Base-by-base conservation (phyloP, 2,329 filamentous ascomycete species). In the Xylariaceae sp. region DNA sequence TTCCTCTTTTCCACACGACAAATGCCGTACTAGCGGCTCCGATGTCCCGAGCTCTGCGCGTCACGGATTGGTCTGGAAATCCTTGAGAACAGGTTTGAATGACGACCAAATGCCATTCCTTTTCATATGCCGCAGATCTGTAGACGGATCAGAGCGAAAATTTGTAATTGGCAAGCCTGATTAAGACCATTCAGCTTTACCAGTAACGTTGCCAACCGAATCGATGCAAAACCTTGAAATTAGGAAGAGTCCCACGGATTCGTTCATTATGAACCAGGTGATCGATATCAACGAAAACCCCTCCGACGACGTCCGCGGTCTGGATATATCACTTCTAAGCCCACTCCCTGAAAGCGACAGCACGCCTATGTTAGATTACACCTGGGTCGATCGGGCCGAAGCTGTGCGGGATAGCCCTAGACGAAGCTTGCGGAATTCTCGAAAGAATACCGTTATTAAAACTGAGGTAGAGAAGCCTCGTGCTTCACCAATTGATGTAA, bases 401-500 rank as follows among this genome's bases (percentile, higher is more conserved):
- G 33, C 43, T 11, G 11, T 21, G 29, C 36, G n/a, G 11, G 50
- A 50, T 10, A 18, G 30, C 10, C 46, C 42, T 6, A 21, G 24
- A 8, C 44, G 16, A 36, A 36, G n/a, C 27, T 13, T 44, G 16
- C 20, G 40, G 16, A 4, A 15, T 18, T 16, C 21, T n/a, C 5
- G 23, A 3, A 29, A 20, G 18, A 39, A 53, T 24, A 6, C 8
- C 11, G 21, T 27, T 18, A n/a, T 20, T 21, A 27, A 11, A 10
- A 11, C 29, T 27, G 8, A 29, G 21, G 29, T 30, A 2, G 11
- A 30, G 10, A 18, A 21, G 24, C 15, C 40, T 6, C 54, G 26
- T 15, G 33, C 15, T 10, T 9, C 33, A 6, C n/a, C 33, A 30
- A 18, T 35, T 10, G 27, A 48, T 27, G 55, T 58, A 32, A 51